Evolutionary conservation across 345 rosid genomes (phyloP).

Genomic region (Viola odorata): DNA sequence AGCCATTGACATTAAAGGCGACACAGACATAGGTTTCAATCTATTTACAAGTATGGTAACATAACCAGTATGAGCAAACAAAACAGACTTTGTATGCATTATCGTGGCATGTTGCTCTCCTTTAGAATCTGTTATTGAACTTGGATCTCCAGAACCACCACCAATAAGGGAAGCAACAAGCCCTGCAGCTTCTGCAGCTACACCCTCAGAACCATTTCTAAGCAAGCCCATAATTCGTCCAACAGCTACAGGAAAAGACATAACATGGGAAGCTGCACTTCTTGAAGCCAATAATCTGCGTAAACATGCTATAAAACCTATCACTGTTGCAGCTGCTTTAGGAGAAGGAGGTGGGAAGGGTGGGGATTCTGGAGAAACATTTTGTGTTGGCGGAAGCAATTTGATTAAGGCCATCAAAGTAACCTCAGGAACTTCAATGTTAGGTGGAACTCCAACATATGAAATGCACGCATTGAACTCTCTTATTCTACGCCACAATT

Average conservation of each 20-base stretch:
- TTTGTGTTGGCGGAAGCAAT: conserved; percentile 92
- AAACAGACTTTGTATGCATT: conserved; percentile 93
- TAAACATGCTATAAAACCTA: conserved; percentile 93
- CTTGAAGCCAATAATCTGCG: conserved; percentile 87
- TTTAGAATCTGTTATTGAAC: conserved; percentile 54
- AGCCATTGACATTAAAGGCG: conserved; percentile 91
- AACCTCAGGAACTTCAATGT: conserved; percentile 90
- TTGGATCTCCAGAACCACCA: conserved; percentile 67
- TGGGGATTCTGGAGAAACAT: conserved; percentile 88
- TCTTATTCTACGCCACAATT: conserved; percentile 95
- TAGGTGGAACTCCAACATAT: conserved; percentile 77
- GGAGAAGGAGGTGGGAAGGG: conserved; percentile 99
- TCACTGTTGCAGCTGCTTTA: conserved; percentile 97
- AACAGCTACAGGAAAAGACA: conserved; percentile 99
- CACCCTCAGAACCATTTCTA: conserved; percentile 95
- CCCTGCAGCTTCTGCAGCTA: conserved; percentile 90
- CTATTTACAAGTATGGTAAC: conserved; percentile 75
- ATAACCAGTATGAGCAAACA: conserved; percentile 73
- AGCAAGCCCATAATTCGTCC: conserved; percentile 98
- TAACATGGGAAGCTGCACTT: conserved; percentile 91
- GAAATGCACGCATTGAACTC: conserved; percentile 96
- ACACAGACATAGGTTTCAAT: conserved; percentile 90
- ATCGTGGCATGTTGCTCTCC: conserved; percentile 93
- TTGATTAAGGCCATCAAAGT: conserved; percentile 97
- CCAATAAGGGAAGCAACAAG: conserved; percentile 87